Percentiles rank a stretch among this genome's conserved stretches.
Conservation (phyloP, 2,329 filamentous ascomycete species). For the Arachnopeziza araneosa region DNA sequence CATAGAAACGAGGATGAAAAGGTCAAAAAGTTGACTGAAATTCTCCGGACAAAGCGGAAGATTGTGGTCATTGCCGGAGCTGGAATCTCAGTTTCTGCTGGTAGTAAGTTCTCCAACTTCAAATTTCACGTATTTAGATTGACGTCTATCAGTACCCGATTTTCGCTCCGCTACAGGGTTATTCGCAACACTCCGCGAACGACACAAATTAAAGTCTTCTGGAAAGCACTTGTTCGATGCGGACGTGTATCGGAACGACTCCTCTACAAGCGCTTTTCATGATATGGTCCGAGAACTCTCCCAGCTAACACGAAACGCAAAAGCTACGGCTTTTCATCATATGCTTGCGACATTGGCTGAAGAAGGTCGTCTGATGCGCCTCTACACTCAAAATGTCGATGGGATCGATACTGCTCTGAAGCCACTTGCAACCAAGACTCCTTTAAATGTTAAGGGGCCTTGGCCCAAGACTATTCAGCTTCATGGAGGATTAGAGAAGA, state of each 20-base stretch:
- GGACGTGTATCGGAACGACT: slow-evolving; percentile 90
- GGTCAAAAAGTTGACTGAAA: slow-evolving; percentile 65
- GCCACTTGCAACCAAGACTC: slow-evolving; percentile 74
- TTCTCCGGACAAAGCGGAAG: slow-evolving; percentile 83
- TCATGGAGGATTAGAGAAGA: slow-evolving; percentile 88
- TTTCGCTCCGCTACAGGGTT: slow-evolving; percentile 89
- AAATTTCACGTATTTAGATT: slow-evolving; percentile 6
- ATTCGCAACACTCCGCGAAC: slow-evolving; percentile 76
- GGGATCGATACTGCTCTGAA: slow-evolving; percentile 82
- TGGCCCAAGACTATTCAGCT: slow-evolving; percentile 94
- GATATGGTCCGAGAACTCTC: slow-evolving; percentile 91
- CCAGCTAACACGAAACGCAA: slow-evolving; percentile 67
- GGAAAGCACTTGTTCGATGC: slow-evolving; percentile 97
- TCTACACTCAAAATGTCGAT: slow-evolving; percentile 97
- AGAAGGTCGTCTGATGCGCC: slow-evolving; percentile 78
- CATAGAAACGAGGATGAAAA: slow-evolving; percentile 51
- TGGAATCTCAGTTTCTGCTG: slow-evolving; percentile 93
- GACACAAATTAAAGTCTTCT: slow-evolving; percentile 87
- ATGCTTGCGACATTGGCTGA: slow-evolving; percentile 83
- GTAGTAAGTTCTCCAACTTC: slow-evolving; percentile 55
- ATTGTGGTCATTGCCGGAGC: slow-evolving; percentile 95
- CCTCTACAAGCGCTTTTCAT: slow-evolving; percentile 85
- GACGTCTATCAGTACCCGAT: slow-evolving; percentile 64
- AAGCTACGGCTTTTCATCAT: slow-evolving; percentile 87
- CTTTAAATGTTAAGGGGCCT: slow-evolving; percentile 74